These are phyloP conservation scores for Metschnikowia sp. DNA, from an alignment of 805 yeast genomes.

Conservation along the genomic window DNA sequence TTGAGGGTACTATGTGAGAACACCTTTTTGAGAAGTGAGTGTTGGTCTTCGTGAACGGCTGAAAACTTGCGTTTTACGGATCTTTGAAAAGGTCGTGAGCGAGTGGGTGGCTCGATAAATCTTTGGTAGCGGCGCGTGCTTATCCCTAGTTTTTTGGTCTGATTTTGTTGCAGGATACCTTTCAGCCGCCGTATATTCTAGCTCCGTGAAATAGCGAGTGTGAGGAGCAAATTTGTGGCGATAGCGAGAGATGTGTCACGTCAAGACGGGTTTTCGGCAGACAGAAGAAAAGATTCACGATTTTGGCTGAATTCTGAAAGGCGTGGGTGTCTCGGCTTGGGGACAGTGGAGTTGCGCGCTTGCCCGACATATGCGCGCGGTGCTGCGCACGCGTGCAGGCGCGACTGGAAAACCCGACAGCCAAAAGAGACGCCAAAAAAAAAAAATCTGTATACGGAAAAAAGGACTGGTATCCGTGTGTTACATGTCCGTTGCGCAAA, in stretches of 20 bases:
- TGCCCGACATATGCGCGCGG: not conserved
- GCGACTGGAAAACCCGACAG: not conserved
- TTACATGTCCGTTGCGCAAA: too few relatives aligned
- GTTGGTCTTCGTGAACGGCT: not conserved
- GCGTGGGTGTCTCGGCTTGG: not conserved
- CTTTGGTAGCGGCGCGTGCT: not conserved
- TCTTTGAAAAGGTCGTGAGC: not conserved
- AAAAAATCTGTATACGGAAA: too few relatives aligned
- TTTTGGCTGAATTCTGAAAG: not conserved
- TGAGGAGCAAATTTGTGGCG: not conserved
- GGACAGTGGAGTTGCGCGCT: not conserved
- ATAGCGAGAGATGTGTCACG: not conserved
- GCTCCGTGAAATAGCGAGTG: not conserved
- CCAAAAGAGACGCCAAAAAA: too few relatives aligned
- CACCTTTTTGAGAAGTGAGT: too few relatives aligned
- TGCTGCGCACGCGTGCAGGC: not conserved
- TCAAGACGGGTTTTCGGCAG: too few relatives aligned
- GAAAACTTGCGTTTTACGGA: not conserved
- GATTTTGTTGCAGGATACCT: not conserved
- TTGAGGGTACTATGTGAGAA: too few relatives aligned
- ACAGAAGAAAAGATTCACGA: not conserved
- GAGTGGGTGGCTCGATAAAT: not conserved
- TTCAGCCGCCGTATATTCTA: not conserved
- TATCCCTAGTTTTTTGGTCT: not conserved
- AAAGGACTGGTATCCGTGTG: too few relatives aligned